Evolutionary conservation across 2,329 filamentous ascomycete species (phyloP), one percentile per base, ranked within the genome.

Genomic region (Claviceps fusiformis): DNA sequence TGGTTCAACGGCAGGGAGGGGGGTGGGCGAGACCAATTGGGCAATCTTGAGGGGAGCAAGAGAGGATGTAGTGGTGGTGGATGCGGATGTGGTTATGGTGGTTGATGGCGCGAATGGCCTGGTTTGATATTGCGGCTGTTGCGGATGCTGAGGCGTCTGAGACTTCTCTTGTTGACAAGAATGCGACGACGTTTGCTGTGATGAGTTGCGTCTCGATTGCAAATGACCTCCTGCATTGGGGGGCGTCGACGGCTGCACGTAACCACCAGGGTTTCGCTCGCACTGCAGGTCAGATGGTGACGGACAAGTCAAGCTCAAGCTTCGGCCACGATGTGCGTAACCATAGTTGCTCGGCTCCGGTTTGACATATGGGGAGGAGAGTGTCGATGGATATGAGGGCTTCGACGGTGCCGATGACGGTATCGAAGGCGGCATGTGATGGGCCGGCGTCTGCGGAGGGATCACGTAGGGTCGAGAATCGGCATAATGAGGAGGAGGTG

Each of bases 361-460:
- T 57, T 65, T 66, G 37, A 57, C 63, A 61, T 75, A 74, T 2
- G 73, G 69, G n/a, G 70, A 69, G 11, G 71, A 70, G 11, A 72
- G 68, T n/a, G 69, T 64, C 0, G 69, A 61, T 24, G 68, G 61
- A 37, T 71, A 71, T 2, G 67, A 63, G 1, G 65, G 61, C 29
- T 63, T 63, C 17, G 39, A 41, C 39, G 39, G 39, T 5, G 70
- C 64, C 5, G 71, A 70, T 57, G 50, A 11, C 37, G 45, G 27
- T 47, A 33, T 8, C 41, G 41, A 8, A n/a, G 41, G 9, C 41
- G 41, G 41, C 13, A 29, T 53, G 43, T 62, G 66, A 55, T 65
- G 65, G 55, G 71, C 67, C 2, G 60, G 55, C 33, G 61, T 57
- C 48, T 67, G 65, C 15, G 52, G 35, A 13, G 31, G 53, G 44